Base-by-base conservation (phyloP, 345 rosid species). In the Noccaea bulbosa region DNA sequence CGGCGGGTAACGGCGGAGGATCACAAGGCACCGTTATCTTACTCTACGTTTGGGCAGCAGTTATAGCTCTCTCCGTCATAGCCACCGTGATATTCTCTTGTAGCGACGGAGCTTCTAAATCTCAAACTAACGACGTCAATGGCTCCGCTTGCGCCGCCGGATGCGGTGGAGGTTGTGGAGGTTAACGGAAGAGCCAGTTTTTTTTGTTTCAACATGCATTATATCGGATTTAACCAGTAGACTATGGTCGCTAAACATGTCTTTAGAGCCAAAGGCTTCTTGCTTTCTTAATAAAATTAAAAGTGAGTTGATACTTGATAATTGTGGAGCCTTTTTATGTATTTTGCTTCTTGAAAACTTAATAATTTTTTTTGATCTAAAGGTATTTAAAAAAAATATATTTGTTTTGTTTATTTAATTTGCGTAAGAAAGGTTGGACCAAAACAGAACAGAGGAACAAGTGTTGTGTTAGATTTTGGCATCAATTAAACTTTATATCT, bases 101-200 rank as follows among this genome's bases (percentile, higher is more conserved):
- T 41, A 86, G 88, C 20, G 82, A 65, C 11, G 84, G 88, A 24
- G 83, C 82, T 46, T 77, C 89, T 61, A 79, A 81, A 1, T 5
- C 84, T 53, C 71, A 75, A 0, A 58, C 67, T 44, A 56, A 60
- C 10, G 74, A 75, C 7, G 67, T 64, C 30, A 57, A 76, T 20
- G 81, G 67, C 22, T 72, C 83, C 6, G 4, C 77, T 3, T 84
- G 88, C 8, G 76, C 55, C 0, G 80, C 80, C 8, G 87, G 70
- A 0, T 85, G 92, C 11, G 88, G 89, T 0, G 83, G 75, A 2
- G 87, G 59, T 40, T 87, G 87, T 63, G 88, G 91, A 15, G 87
- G 75, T 5, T 84, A 64, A 49, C 8, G 16, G 16, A n/a, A 24
- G 7, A 17, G 34, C 34, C 34, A 10, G 17, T 30, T 32, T 24